Percentiles rank a stretch among this genome's conserved stretches.
Evolutionary conservation across 1,139 yeast genomes (phyloP).

Genomic region (Yamadazyma atmosphaerica): DNA sequence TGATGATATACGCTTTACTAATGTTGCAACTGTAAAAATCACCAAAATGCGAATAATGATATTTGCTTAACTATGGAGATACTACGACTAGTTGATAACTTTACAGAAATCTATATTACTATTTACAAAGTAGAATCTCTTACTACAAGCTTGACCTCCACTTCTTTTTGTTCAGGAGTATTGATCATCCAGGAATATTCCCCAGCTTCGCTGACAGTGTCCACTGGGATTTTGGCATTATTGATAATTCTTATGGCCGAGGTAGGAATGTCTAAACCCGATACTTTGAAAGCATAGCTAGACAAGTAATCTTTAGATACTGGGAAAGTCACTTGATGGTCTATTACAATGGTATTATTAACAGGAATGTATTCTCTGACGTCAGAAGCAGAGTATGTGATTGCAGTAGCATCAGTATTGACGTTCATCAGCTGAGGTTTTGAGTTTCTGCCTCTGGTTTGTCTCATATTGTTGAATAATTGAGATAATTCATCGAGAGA

Average conservation of each 20-base stretch:
- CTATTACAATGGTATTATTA: constrained; percentile 19
- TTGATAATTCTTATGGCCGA: constrained; percentile 21
- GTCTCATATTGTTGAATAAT: constrained; percentile 32
- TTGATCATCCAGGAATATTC: constrained; percentile 23
- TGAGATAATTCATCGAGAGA: constrained; percentile 41
- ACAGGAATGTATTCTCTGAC: constrained; percentile 35
- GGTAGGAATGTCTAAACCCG: constrained; percentile 34
- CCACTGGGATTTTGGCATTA: constrained; percentile 16
- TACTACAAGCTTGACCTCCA: constrained; percentile 9
- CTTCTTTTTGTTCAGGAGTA: constrained; percentile 12
- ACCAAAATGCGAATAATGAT: no score
- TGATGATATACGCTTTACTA: no score
- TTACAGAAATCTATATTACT: neutral
- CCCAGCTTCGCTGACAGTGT: constrained; percentile 29
- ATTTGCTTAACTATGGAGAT: no score
- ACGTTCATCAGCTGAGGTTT: constrained; percentile 5
- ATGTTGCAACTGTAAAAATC: neutral
- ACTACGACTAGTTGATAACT: no score
- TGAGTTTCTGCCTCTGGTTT: constrained; percentile 5
- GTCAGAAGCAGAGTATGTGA: constrained; percentile 30
- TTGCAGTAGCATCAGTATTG: constrained; percentile 6
- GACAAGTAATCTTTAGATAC: constrained; percentile 27
- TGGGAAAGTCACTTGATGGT: constrained; percentile 22
- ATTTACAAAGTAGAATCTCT: neutral
- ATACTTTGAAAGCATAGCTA: constrained; percentile 23